Evolutionary conservation across 2,329 filamentous ascomycete genomes (phyloP).

Genomic region (Aureobasidium sp.): DNA sequence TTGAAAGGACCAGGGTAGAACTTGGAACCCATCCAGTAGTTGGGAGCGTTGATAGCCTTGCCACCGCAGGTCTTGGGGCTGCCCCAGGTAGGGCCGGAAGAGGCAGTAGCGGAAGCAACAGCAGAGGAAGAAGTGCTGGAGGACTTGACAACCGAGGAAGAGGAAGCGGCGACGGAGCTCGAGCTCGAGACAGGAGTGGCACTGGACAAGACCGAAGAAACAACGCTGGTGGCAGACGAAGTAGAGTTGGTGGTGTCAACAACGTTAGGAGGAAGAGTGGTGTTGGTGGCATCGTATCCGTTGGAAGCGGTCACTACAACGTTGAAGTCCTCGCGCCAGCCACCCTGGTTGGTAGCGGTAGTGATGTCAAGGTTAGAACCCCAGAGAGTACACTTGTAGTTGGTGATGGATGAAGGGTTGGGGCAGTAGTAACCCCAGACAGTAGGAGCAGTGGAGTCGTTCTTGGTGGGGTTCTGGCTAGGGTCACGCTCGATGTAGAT

Average conservation of each 20-base stretch:
- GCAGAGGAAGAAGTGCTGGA: not conserved
- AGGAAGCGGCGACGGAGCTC: too few relatives aligned
- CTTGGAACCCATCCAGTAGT: constrained; percentile 20
- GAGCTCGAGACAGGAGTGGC: not conserved
- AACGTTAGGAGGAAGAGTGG: constrained; percentile 8
- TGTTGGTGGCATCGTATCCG: constrained; percentile 20
- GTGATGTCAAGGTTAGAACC: constrained; percentile 21
- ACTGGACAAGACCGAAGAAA: constrained; percentile 2
- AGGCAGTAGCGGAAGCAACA: not conserved
- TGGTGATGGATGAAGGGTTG: constrained; percentile 24
- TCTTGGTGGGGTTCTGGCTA: constrained; percentile 19
- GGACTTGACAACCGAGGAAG: not conserved
- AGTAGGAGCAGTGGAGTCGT: constrained; percentile 17
- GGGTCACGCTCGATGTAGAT: constrained; percentile 23
- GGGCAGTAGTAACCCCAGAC: constrained; percentile 23
- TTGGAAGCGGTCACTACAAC: constrained; percentile 19
- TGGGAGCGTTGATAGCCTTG: constrained; percentile 18
- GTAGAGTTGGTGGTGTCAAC: constrained; percentile 13
- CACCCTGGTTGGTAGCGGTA: constrained; percentile 18
- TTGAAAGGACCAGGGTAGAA: constrained; percentile 26
- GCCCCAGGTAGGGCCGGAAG: constrained; percentile 21
- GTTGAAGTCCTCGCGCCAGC: constrained; percentile 18
- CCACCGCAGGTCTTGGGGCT: constrained; percentile 23
- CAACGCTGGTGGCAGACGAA: not conserved
- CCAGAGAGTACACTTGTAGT: constrained; percentile 30